Evolutionary conservation across 2,329 filamentous ascomycete species (phyloP).

Genomic region (Fusarium dimerum): DNA sequence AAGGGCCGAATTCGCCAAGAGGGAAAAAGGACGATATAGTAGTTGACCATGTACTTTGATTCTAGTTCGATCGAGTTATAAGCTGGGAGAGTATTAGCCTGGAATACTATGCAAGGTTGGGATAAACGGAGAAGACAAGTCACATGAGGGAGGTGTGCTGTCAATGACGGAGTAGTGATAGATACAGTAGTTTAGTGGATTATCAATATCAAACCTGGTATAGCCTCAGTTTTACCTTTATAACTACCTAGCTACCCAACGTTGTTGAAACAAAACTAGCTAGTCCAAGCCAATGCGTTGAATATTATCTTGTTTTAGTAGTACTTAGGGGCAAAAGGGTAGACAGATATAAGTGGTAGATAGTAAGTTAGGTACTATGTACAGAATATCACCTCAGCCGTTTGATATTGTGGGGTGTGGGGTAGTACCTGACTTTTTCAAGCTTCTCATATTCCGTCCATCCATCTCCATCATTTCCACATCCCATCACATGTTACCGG

Average conservation of each 20-base stretch:
- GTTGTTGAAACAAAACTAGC: too few relatives aligned
- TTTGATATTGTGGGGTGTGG: not conserved
- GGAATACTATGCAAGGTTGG: not conserved
- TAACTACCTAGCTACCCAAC: too few relatives aligned
- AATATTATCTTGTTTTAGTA: too few relatives aligned
- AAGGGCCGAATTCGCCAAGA: constrained; percentile 25
- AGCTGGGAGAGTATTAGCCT: not conserved
- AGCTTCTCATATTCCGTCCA: not conserved
- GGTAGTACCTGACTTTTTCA: not conserved
- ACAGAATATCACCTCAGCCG: not conserved
- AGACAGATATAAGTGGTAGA: too few relatives aligned
- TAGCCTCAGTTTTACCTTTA: too few relatives aligned
- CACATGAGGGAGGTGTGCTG: not conserved
- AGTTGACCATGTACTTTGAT: not conserved
- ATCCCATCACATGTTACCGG: not conserved
- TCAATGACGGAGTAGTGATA: not conserved
- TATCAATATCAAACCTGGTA: too few relatives aligned
- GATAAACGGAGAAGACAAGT: not conserved
- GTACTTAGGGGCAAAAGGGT: too few relatives aligned
- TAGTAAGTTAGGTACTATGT: too few relatives aligned
- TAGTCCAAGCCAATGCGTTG: too few relatives aligned
- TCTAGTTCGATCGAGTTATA: not conserved
- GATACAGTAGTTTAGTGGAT: too few relatives aligned
- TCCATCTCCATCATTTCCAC: not conserved
- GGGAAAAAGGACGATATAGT: constrained; percentile 6